Conservation (phyloP, 2,329 filamentous ascomycete species). For the Stagonosporopsis tanaceti region DNA sequence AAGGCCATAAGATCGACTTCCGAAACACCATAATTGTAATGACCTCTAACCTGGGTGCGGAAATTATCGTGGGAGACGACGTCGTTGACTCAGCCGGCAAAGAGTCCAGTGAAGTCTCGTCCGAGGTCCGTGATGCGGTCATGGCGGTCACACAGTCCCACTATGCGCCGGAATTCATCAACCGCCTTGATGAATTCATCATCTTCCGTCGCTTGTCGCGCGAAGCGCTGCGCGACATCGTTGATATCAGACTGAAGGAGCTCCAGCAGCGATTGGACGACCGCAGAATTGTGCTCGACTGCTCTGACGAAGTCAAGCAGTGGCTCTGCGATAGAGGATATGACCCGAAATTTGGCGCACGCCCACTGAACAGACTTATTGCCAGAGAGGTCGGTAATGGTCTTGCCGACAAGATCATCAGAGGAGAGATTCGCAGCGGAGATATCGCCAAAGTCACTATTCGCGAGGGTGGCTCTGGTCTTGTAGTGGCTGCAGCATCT, state of each 20-base stretch:
- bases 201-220: conserved; percentile 87
- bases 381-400: conserved; percentile 88
- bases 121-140: conserved; percentile 77
- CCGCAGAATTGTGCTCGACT: conserved; percentile 78
- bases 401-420: conserved; percentile 90
- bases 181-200: conserved; percentile 96
- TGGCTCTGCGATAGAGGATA: conserved; percentile 93
- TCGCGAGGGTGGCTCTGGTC: conserved; percentile 58
- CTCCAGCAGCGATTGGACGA: conserved; percentile 85
- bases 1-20: conserved; percentile 97
- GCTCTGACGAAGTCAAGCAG: conserved; percentile 74
- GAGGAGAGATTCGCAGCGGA: conserved; percentile 79
- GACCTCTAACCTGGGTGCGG: conserved; percentile 92
- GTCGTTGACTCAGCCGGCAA: conserved; percentile 66
- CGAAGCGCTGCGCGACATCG: conserved; percentile 84
- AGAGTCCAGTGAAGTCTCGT: conserved; percentile 70
- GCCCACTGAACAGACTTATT: conserved; percentile 90
- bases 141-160: conserved; percentile 82
- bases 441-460: conserved; percentile 76
- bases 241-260: conserved; percentile 88
- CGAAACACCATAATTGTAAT: conserved; percentile 95
- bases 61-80: conserved; percentile 84
- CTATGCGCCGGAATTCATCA: conserved; percentile 93
- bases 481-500: conserved; percentile 30
- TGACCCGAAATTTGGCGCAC: conserved; percentile 87